A percentile compares a stretch with the other conserved stretches of the same genome.
phyloP scores from a whole-genome alignment of 768 basidiomycete genomes.

The Infundibulicybe gibba region DNA sequence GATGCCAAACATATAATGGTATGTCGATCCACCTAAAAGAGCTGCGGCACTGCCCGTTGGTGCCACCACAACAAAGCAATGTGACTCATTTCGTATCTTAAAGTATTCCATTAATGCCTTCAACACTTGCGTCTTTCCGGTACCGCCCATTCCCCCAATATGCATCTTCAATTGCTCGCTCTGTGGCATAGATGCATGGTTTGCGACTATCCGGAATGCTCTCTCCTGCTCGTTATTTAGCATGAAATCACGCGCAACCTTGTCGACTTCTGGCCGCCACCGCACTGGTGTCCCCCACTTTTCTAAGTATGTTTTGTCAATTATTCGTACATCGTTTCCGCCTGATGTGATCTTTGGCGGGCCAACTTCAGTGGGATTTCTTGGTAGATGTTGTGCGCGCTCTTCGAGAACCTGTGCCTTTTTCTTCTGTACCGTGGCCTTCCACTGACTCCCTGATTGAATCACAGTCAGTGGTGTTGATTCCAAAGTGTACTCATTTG shows the following conservation, averaged over 20 bases:
- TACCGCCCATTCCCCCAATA: slow-evolving; percentile 27
- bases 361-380: no score
- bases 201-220: slow-evolving; percentile 24
- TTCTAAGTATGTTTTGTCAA: slow-evolving; percentile 6
- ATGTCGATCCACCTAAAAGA: slow-evolving; percentile 27
- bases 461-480: background rate
- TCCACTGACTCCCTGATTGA: background rate
- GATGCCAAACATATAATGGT: slow-evolving; percentile 29
- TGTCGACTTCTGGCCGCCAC: slow-evolving; percentile 1
- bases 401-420: background rate
- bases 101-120: slow-evolving; percentile 19
- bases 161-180: slow-evolving; percentile 22
- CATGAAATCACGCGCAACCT: slow-evolving; percentile 3
- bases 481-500: background rate
- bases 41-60: slow-evolving; percentile 30
- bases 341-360: background rate
- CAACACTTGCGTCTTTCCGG: slow-evolving; percentile 26
- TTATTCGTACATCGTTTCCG: slow-evolving; percentile 2
- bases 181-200: slow-evolving; percentile 8
- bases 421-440: background rate
- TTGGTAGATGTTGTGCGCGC: background rate
- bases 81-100: slow-evolving; percentile 9
- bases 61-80: slow-evolving; percentile 20
- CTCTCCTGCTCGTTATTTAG: slow-evolving; percentile 28
- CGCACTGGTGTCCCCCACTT: slow-evolving; percentile 1